Percentiles rank a stretch among this genome's conserved stretches.
phyloP scores from a whole-genome alignment of 2,329 filamentous ascomycete genomes.

The Xylogone sp. region DNA sequence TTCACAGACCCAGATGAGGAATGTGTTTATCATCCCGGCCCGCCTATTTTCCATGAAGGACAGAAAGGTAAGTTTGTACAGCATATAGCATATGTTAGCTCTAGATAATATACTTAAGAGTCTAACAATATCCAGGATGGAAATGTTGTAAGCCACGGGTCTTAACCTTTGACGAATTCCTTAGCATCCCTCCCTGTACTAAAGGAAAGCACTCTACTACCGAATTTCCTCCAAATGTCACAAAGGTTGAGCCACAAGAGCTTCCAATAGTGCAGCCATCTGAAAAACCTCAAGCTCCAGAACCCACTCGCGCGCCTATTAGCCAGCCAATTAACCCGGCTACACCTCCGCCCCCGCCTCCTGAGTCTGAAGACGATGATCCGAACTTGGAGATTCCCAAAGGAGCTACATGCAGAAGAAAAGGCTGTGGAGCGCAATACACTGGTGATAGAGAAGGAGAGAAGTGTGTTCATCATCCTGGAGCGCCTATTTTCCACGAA shows the following conservation, averaged over 20 bases:
- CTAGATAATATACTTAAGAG: background rate
- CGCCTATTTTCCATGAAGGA: conserved; percentile 94
- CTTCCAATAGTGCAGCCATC: conserved; percentile 26
- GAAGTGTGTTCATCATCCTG: conserved; percentile 84
- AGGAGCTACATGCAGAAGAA: conserved; percentile 73
- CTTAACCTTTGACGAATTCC: conserved; percentile 97
- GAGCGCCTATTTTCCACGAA: conserved; percentile 91
- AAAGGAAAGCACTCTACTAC: conserved; percentile 88
- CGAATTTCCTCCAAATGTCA: conserved; percentile 61
- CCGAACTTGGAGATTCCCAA: conserved; percentile 67
- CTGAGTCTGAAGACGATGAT: conserved; percentile 87
- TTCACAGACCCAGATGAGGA: conserved; percentile 79
- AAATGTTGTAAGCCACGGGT: conserved; percentile 98
- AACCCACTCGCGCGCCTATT: conserved; percentile 35
- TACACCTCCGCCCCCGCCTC: conserved; percentile 54
- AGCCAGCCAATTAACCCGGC: conserved; percentile 38
- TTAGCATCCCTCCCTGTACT: conserved; percentile 87
- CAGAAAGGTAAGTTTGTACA: conserved; percentile 74
- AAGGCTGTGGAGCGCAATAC: conserved; percentile 68
- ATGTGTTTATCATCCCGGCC: conserved; percentile 89
- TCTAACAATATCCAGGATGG: conserved; percentile 63
- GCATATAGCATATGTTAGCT: background rate
- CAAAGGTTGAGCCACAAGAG: conserved; percentile 49
- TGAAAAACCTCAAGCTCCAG: conserved; percentile 44
- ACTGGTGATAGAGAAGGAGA: conserved; percentile 63